Evolutionary conservation across 2,329 filamentous ascomycete species (phyloP), one percentile per base, ranked within the genome.

Genomic region (Coniosporium tulheliwenetii): DNA sequence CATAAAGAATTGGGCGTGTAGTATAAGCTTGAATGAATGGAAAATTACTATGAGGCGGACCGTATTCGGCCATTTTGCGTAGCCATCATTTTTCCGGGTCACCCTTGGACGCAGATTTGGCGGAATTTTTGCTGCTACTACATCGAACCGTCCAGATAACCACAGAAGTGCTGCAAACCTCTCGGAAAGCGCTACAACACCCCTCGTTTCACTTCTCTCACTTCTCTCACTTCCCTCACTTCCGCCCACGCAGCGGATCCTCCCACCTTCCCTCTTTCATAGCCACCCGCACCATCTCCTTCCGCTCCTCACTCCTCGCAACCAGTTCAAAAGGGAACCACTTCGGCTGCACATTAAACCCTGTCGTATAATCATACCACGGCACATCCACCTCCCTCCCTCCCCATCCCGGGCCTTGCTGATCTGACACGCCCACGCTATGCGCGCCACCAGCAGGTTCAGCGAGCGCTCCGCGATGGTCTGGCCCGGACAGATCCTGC

Each of bases 401-500:
- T 37, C 29, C 36, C 41, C 41, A 39, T 49, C 47, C 10, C 31
- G 43, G 44, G 39, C 41, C 36, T 46, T 46, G 8, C 30, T 32
- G n/a, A 52, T 36, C 26, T 47, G 38, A 31, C 44, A 49, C 10
- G 37, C 39, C 50, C 50, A 52, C 4, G 46, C 45, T 5, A 52
- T 43, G 26, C 40, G 40, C 10, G 46, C 58, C 14, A 62, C 60
- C 5, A 63, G 46, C 10, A 65, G 45, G 43, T 64, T 59, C 36
- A 52, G 36, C 16, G 38, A 44, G 14, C 61, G 57, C 43, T 66
- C 62, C 1, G 62, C 53, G 15, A 66, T 60, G 7, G 54, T 51
- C 40, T 61, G 55, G 5, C 64, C 63, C 39, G 63, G 62, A 48
- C 64, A 66, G 5, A 58, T 53, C 29, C 72, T 60, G 37, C 70